These are phyloP conservation scores for Mortierella sp. DNA, from an alignment of 371 early-diverging fungal species.

Conservation along the genomic window DNA sequence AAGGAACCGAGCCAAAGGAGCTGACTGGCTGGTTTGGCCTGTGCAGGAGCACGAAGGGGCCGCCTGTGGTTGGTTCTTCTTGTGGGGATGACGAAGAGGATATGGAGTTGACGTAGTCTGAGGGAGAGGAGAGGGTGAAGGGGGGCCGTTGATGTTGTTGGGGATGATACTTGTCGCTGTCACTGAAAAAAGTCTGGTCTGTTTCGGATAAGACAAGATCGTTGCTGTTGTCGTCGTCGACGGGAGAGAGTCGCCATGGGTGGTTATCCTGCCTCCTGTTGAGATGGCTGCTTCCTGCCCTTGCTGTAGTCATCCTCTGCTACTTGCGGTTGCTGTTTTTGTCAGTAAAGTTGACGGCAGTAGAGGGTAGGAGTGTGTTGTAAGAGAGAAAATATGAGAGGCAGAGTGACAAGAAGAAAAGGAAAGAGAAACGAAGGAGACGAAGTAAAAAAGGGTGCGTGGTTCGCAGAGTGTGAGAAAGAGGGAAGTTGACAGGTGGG, in stretches of 20 bases:
- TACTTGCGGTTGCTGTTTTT: neutral
- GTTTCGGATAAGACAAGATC: neutral
- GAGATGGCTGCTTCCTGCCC: neutral
- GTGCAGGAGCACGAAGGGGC: slow-evolving; percentile 17
- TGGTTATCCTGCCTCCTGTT: slow-evolving; percentile 5
- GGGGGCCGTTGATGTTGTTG: slow-evolving; percentile 14
- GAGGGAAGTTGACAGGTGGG: neutral
- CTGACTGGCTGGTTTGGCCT: slow-evolving; percentile 1
- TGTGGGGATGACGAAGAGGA: neutral
- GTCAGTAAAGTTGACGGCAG: neutral
- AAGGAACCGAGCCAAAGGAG: neutral
- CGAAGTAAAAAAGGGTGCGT: neutral
- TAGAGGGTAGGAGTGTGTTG: neutral
- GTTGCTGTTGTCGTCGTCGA: neutral
- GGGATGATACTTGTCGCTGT: slow-evolving; percentile 7
- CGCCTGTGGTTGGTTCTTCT: neutral
- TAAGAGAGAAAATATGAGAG: neutral
- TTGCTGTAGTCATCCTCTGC: neutral
- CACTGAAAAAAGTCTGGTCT: neutral
- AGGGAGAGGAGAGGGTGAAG: neutral
- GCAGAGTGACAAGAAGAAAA: neutral
- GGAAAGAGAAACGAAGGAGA: neutral
- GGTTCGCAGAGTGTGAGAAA: neutral
- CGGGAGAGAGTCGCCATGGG: neutral
- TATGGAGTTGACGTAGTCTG: slow-evolving; percentile 17